Evolutionary conservation across 441 rosid genomes (phyloP).

Genomic region (Biscutella auriculata): DNA sequence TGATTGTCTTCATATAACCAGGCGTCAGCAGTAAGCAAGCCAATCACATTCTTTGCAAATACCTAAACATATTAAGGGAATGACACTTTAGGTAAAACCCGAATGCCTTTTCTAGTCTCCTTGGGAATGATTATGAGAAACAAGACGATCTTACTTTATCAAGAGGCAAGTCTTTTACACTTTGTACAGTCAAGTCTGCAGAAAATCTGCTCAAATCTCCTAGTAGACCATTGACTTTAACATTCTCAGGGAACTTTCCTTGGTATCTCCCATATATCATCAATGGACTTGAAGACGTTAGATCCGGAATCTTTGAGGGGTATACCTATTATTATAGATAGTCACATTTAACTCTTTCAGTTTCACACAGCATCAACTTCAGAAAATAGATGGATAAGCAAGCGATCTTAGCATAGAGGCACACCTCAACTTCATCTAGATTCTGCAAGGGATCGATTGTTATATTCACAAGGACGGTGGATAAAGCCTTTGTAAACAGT

Average conservation of each 20-base stretch:
- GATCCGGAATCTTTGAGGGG: conserved; percentile 64
- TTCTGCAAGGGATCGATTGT: conserved; percentile 37
- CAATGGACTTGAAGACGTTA: conserved; percentile 53
- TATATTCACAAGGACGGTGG: conserved; percentile 49
- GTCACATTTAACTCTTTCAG: too few relatives aligned
- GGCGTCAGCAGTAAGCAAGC: conserved; percentile 71
- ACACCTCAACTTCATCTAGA: conserved; percentile 74
- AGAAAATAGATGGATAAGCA: neutral
- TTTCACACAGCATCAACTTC: conserved; percentile 10
- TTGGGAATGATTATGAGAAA: conserved; percentile 38
- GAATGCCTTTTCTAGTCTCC: conserved; percentile 13
- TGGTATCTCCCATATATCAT: conserved; percentile 57
- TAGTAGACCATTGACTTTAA: conserved; percentile 47
- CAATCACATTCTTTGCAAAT: conserved; percentile 62
- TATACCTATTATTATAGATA: conserved; percentile 58
- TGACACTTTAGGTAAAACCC: neutral
- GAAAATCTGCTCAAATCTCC: conserved; percentile 52
- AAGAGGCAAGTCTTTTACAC: conserved; percentile 55
- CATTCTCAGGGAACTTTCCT: conserved; percentile 55
- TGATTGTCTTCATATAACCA: conserved; percentile 71
- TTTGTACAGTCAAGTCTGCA: conserved; percentile 49
- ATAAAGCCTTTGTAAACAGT: conserved; percentile 43
- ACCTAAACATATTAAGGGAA: conserved; percentile 27
- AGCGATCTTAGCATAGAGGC: conserved; percentile 4
- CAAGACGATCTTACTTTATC: conserved; percentile 42